phyloP scores from a whole-genome alignment of 1,139 yeast species.

The Magnusiomyces magnusii region DNA sequence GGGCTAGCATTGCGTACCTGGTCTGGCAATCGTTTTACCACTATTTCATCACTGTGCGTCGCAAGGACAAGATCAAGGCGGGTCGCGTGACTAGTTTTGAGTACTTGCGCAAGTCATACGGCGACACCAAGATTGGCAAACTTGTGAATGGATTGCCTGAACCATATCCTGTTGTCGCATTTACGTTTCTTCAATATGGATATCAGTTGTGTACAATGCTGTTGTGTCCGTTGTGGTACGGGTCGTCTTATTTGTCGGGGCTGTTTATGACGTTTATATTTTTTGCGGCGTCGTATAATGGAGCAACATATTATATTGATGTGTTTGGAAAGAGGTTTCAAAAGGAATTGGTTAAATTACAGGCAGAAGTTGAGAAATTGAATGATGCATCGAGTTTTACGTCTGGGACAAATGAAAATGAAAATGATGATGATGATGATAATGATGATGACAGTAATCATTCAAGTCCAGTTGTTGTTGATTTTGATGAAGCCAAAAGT shows the following conservation, averaged over 20 bases:
- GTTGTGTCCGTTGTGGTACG: slow-evolving; percentile 81
- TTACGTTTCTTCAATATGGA: slow-evolving; percentile 76
- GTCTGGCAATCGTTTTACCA: slow-evolving; percentile 92
- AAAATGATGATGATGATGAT: not conserved
- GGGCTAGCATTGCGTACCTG: slow-evolving; percentile 79
- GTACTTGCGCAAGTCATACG: slow-evolving; percentile 65
- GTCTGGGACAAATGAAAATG: not conserved
- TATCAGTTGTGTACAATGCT: slow-evolving; percentile 88
- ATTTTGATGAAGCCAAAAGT: not conserved
- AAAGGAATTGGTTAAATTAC: slow-evolving; percentile 68
- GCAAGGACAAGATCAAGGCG: slow-evolving; percentile 70
- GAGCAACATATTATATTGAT: slow-evolving; percentile 91
- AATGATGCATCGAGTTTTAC: slow-evolving; percentile 16
- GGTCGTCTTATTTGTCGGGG: slow-evolving; percentile 58
- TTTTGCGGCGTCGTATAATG: slow-evolving; percentile 76
- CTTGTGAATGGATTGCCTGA: slow-evolving; percentile 79
- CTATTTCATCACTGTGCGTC: slow-evolving; percentile 78
- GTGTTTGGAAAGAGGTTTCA: slow-evolving; percentile 76
- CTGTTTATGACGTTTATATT: slow-evolving; percentile 64
- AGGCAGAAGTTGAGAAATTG: slow-evolving; percentile 48
- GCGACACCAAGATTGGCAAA: slow-evolving; percentile 58
- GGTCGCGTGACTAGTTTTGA: slow-evolving; percentile 89
- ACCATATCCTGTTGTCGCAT: slow-evolving; percentile 75
- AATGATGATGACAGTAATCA: not conserved
- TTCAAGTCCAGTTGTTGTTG: not conserved